Conservation (phyloP, 108 stramenopile genomes). For the Epithemia pelagica region DNA sequence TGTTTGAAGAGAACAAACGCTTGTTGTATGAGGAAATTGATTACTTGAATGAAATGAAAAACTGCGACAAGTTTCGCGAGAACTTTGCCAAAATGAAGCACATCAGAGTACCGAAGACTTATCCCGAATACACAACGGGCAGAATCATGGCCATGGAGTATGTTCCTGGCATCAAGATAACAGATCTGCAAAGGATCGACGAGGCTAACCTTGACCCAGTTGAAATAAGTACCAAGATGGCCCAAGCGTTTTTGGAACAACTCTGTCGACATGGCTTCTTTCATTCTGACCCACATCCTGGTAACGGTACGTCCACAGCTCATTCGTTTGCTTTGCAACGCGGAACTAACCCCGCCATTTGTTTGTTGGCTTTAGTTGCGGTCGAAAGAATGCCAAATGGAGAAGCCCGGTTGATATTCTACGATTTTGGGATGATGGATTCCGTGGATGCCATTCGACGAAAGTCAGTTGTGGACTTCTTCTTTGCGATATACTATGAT, state of each 20-base stretch:
- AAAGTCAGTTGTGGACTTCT: conserved; percentile 85
- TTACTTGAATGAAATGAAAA: conserved; percentile 82
- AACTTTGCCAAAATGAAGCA: conserved; percentile 83
- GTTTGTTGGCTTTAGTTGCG: conserved; percentile 30
- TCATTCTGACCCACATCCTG: conserved; percentile 21
- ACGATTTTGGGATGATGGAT: conserved; percentile 99
- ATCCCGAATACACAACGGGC: conserved; percentile 75
- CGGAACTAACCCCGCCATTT: not conserved
- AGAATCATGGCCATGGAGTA: conserved; percentile 94
- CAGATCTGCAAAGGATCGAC: conserved; percentile 63
- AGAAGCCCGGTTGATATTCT: conserved; percentile 83
- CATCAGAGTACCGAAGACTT: conserved; percentile 86
- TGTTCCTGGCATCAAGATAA: conserved; percentile 92
- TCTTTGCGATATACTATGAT: conserved; percentile 89
- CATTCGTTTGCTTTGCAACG: too few relatives aligned
- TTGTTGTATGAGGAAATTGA: conserved; percentile 97
- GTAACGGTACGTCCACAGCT: not conserved
- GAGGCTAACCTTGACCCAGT: conserved; percentile 68
- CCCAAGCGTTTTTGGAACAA: conserved; percentile 93
- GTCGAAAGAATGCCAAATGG: conserved; percentile 74
- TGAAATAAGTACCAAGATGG: conserved; percentile 79
- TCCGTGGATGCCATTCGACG: conserved; percentile 67
- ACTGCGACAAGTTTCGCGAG: conserved; percentile 74
- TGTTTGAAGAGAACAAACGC: conserved; percentile 87
- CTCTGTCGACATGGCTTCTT: conserved; percentile 95